Percentiles rank a stretch among this genome's conserved stretches.
phyloP scores from a whole-genome alignment of 176 grass and related monocot species.

The Tuctoria greenei region DNA sequence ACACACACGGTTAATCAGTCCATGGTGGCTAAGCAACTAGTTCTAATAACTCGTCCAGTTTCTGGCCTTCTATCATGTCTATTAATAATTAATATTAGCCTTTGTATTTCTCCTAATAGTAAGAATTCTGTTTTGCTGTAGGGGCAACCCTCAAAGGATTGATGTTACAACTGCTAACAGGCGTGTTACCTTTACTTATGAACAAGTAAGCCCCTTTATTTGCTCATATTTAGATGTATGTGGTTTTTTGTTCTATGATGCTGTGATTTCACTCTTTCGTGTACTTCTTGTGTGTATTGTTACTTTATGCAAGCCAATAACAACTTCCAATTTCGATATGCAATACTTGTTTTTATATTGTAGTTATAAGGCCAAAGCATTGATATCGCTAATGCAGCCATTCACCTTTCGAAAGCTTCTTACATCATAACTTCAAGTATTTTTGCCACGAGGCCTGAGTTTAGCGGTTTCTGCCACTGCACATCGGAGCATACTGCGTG shows the following conservation, averaged over 20 bases:
- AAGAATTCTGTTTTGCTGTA: slow-evolving; percentile 41
- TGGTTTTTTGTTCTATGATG: slow-evolving; percentile 1
- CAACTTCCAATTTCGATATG: not conserved
- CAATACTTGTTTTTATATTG: slow-evolving; percentile 9
- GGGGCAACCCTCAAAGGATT: slow-evolving; percentile 96
- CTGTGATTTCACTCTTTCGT: slow-evolving; percentile 3
- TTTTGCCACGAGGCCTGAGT: not conserved
- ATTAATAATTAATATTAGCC: slow-evolving; percentile 12
- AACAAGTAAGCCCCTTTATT: slow-evolving; percentile 70
- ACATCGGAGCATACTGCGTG: not conserved
- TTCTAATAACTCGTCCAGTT: slow-evolving; percentile 23
- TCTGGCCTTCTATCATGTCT: slow-evolving; percentile 7
- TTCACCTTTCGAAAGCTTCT: slow-evolving; percentile 14
- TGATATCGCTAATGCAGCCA: not conserved
- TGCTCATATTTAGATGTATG: slow-evolving; percentile 18
- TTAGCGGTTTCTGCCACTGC: slow-evolving; percentile 15
- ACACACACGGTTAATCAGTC: not conserved
- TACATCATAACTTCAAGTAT: not conserved
- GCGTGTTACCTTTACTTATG: slow-evolving; percentile 87
- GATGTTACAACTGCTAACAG: slow-evolving; percentile 82
- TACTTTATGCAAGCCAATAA: not conserved
- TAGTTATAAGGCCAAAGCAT: slow-evolving; percentile 23
- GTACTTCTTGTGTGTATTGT: slow-evolving; percentile 6
- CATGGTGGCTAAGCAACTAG: not conserved
- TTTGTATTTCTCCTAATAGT: not conserved